Conservation (phyloP, 352 stramenopile genomes). For the Phytopythium vexans region DNA sequence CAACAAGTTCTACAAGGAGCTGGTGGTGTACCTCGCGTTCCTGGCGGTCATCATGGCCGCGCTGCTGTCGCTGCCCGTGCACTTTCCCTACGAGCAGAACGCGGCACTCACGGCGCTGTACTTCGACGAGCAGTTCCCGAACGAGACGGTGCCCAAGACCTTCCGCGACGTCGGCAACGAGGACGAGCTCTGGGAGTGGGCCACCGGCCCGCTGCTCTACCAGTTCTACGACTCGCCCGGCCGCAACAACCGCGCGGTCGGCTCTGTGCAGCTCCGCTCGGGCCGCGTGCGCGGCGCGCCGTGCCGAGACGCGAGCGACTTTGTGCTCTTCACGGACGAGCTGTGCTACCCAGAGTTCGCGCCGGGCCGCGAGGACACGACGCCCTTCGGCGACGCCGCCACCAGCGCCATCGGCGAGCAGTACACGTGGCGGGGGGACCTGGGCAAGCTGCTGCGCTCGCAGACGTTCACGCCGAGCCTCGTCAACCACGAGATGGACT, state of each 20-base stretch:
- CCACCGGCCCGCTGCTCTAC: constrained; percentile 53
- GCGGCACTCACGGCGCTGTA: constrained; percentile 47
- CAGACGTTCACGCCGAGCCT: constrained; percentile 71
- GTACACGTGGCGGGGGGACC: constrained; percentile 42
- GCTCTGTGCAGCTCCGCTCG: constrained; percentile 61
- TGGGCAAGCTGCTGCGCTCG: constrained; percentile 48
- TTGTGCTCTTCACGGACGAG: constrained; percentile 69
- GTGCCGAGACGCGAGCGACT: constrained; percentile 48
- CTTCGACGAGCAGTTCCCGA: constrained; percentile 66
- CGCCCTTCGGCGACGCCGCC: constrained; percentile 37
- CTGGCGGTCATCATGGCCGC: constrained; percentile 58
- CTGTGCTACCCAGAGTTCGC: constrained; percentile 72
- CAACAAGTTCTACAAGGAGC: constrained; percentile 81
- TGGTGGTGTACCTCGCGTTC: constrained; percentile 73
- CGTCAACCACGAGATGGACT: constrained; percentile 66
- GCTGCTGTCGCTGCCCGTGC: constrained; percentile 59
- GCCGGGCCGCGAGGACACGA: constrained; percentile 30
- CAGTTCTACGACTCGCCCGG: constrained; percentile 68
- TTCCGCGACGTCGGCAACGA: constrained; percentile 65
- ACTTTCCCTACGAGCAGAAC: constrained; percentile 79
- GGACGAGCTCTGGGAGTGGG: constrained; percentile 76
- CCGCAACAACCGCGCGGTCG: constrained; percentile 59
- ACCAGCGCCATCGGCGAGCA: constrained; percentile 11
- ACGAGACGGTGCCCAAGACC: constrained; percentile 54
- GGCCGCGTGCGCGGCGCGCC: constrained; percentile 50